Conservation (phyloP, 257 asterid species). For the Echium plantagineum region DNA sequence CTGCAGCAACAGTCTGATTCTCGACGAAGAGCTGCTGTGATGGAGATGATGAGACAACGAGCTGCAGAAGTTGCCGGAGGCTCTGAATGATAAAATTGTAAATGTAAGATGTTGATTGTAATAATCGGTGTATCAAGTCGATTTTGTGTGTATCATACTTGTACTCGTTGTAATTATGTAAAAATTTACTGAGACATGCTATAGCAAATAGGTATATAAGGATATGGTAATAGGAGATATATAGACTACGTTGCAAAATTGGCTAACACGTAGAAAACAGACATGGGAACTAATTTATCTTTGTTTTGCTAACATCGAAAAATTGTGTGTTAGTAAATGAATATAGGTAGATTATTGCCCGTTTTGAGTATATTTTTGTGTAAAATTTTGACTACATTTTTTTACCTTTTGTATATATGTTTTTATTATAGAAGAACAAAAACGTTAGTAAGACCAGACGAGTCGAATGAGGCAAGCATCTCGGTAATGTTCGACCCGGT, state of each 20-base stretch:
- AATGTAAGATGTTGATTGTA: conserved; percentile 10
- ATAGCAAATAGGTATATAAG: no score
- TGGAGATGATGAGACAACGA: conserved; percentile 95
- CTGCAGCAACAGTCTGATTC: conserved; percentile 89
- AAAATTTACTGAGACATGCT: no score
- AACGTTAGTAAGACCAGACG: no score
- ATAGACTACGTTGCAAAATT: not conserved
- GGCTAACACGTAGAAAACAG: not conserved
- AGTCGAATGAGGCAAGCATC: no score
- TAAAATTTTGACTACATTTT: no score
- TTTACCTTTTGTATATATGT: no score
- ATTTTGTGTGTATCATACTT: not conserved
- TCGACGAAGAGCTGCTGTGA: conserved; percentile 91
- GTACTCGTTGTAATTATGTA: not conserved
- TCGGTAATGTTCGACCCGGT: no score
- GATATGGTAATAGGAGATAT: no score
- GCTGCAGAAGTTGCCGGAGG: conserved; percentile 80
- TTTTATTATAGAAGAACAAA: no score
- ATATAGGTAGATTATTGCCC: not conserved
- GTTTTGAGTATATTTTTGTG: no score
- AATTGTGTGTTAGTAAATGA: no score
- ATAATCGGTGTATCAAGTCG: not conserved
- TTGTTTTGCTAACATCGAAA: not conserved
- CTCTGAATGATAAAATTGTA: conserved; percentile 35
- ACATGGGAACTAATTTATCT: not conserved